Evolutionary conservation across 2,329 filamentous ascomycete genomes (phyloP), one percentile per base, ranked within the genome.

Genomic region (Furcasterigmium furcatum): DNA sequence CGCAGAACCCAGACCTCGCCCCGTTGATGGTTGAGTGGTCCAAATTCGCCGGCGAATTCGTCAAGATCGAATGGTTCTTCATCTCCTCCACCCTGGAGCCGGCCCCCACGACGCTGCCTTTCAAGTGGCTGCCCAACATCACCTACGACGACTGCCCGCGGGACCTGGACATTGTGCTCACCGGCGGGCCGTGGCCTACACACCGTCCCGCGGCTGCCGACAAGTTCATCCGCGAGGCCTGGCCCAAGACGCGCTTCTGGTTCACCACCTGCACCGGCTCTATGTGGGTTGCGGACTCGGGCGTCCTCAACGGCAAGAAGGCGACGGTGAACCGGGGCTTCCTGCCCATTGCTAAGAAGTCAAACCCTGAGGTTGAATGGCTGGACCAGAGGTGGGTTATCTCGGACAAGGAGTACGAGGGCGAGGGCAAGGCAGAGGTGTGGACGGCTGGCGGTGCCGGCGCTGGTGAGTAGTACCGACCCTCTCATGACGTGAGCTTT

Each of bases 101-200:
- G 3, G 50, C 63, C n/a, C 50, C 46, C 32, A 56, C 58, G 24
- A 67, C 61, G 0, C 58, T 60, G 1, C 54, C 57, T 8, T 55
- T 68, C 52, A 54, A 48, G 41, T 60, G 64, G 52, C 32, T 58
- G 16, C 67, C 68, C 4, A 68, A 63, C 25, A 52, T 62, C 39
- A 70, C 67, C 3, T 71, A 71, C 54, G 63, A 65, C 34, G 60
- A 53, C 38, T 66, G 63, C 9, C 68, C 68, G 4, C 58, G 65
- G 5, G 67, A 71, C 38, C 57, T 71, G 7, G 67, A 71, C 29
- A 63, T 71, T 29, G 49, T 71, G 3, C 32, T 71, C 24, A 52
- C 66, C 10, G 68, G 66, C 39, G 68, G 68, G 0, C 62, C 66
- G 5, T 43, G 60, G 19, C 62, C 57, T 1, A 47, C 22, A 5